These are phyloP conservation scores for Kondoa malvinella DNA, from an alignment of 768 basidiomycete species.

Conservation along the genomic window DNA sequence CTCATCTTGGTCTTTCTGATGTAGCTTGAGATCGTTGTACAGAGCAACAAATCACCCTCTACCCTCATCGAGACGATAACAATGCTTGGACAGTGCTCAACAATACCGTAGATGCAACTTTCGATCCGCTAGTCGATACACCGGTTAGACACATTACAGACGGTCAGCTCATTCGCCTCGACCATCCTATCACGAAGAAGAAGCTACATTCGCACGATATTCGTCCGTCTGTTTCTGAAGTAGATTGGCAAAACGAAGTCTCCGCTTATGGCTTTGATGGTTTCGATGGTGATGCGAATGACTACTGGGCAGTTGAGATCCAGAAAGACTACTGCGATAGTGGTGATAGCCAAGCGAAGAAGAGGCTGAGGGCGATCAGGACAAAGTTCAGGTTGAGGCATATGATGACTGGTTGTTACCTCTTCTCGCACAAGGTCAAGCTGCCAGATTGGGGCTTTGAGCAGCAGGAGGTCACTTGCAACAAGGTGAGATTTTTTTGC, in stretches of 20 bases:
- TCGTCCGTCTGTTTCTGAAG: slow-evolving; percentile 86
- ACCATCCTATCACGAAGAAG: slow-evolving; percentile 64
- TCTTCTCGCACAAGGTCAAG: slow-evolving; percentile 97
- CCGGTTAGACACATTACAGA: slow-evolving; percentile 50
- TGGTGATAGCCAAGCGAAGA: slow-evolving; percentile 48
- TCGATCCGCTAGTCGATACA: slow-evolving; percentile 22
- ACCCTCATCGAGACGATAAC: slow-evolving; percentile 94
- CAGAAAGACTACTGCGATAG: slow-evolving; percentile 43
- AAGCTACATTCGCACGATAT: slow-evolving; percentile 86
- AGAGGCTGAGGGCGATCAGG: slow-evolving; percentile 58
- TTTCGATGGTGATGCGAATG: slow-evolving; percentile 75
- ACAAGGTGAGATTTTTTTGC: slow-evolving; percentile 39
- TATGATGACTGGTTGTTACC: slow-evolving; percentile 73
- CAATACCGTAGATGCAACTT: slow-evolving; percentile 37
- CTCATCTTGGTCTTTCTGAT: neutral
- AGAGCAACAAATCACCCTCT: slow-evolving; percentile 99
- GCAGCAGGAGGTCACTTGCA: slow-evolving; percentile 98
- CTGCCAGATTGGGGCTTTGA: slow-evolving; percentile 94
- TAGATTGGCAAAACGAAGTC: slow-evolving; percentile 98
- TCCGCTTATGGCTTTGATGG: slow-evolving; percentile 79
- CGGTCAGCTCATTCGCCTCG: slow-evolving; percentile 57
- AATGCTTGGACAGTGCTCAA: slow-evolving; percentile 81
- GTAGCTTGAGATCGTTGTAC: neutral
- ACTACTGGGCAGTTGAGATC: slow-evolving; percentile 65
- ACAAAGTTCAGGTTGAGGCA: slow-evolving; percentile 72